Conservation (phyloP, 371 early-diverging fungal genomes). For the Mucor mucedo region DNA sequence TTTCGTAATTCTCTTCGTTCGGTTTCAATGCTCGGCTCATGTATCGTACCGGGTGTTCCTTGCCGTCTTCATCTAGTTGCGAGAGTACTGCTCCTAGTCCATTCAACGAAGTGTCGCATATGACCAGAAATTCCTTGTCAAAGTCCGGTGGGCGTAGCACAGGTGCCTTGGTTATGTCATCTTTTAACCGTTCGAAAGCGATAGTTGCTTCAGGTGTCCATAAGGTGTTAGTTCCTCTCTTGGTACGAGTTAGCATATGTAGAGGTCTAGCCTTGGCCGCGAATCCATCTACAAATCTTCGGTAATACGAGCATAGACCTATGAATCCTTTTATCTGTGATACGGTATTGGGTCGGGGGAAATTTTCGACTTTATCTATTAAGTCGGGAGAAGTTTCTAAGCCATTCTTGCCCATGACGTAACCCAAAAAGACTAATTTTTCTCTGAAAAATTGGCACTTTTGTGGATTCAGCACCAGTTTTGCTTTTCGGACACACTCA, state of each 20-base stretch:
- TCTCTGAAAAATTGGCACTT: constrained; percentile 6
- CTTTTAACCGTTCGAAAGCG: constrained; percentile 3
- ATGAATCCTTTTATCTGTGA: not conserved
- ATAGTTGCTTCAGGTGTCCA: no score
- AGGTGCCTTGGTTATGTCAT: not conserved
- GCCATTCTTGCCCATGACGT: no score
- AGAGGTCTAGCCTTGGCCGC: constrained; percentile 1
- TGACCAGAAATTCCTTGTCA: not conserved
- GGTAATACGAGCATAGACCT: constrained; percentile 8
- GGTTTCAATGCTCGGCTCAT: not conserved
- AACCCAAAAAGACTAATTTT: not conserved
- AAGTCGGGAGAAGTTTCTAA: no score
- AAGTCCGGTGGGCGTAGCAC: constrained; percentile 6
- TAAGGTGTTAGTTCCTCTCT: not conserved
- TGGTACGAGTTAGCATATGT: not conserved
- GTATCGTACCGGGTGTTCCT: no score
- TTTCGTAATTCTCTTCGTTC: not conserved
- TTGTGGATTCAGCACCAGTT: not conserved
- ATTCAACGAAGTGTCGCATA: no score
- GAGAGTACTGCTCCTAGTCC: no score
- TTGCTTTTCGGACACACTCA: not conserved
- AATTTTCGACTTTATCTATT: not conserved
- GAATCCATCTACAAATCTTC: constrained; percentile 3
- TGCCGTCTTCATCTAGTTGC: no score
- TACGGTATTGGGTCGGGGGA: not conserved